These are phyloP conservation scores for Citrus australasica DNA, from an alignment of 345 rosid species.

Conservation along the genomic window DNA sequence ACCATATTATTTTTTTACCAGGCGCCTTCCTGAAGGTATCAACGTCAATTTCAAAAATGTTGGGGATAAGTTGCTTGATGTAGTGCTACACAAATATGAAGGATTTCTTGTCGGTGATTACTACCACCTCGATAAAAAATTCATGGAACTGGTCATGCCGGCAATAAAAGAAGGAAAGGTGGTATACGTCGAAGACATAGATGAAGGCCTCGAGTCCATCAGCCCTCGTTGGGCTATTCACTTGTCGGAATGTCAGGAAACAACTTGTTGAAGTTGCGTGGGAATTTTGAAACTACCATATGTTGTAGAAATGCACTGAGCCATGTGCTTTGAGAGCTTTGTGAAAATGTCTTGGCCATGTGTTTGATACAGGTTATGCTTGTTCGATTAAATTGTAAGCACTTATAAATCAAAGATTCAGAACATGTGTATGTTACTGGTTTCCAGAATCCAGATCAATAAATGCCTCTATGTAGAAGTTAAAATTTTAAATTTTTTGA, in stretches of 20 bases:
- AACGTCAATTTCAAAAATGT: slow-evolving; percentile 61
- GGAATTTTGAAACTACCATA: slow-evolving; percentile 18
- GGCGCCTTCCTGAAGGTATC: slow-evolving; percentile 59
- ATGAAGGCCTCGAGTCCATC: slow-evolving; percentile 47
- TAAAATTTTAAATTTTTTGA: no score
- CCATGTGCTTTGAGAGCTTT: not conserved
- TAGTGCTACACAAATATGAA: slow-evolving; percentile 6
- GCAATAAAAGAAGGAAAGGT: slow-evolving; percentile 41
- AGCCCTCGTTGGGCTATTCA: slow-evolving; percentile 20
- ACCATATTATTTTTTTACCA: not conserved
- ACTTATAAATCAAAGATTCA: not conserved
- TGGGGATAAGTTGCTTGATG: slow-evolving; percentile 27
- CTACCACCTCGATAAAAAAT: slow-evolving; percentile 19
- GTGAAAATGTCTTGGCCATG: not conserved
- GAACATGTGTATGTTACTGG: no score
- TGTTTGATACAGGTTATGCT: not conserved
- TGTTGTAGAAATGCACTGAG: not conserved
- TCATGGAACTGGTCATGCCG: slow-evolving; percentile 35
- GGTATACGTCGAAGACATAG: slow-evolving; percentile 46
- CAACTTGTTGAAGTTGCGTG: slow-evolving; percentile 40
- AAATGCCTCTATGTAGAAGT: no score
- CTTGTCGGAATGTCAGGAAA: no score
- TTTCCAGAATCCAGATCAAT: no score
- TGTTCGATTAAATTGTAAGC: not conserved
- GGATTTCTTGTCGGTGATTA: not conserved